Evolutionary conservation across 2,329 filamentous ascomycete species (phyloP), one percentile per base, ranked within the genome.

Genomic region (Paecilomyces variotii): DNA sequence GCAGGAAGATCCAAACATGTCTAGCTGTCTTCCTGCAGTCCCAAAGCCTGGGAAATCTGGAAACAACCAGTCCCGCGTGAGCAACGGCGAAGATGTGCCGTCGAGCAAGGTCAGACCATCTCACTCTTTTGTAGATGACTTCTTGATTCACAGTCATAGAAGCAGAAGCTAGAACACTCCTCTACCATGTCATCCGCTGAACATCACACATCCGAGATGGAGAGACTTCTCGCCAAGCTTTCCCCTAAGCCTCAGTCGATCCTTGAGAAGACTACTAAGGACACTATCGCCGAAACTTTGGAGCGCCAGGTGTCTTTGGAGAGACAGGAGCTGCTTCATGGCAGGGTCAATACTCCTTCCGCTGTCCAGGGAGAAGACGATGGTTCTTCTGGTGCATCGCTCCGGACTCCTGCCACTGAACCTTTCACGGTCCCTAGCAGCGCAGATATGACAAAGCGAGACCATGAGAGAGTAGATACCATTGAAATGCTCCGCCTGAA

Each of bases 231-330:
- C 28, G 71, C 74, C 34, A 77, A 72, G 45, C 67, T 78, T 45
- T 72, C 74, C 24, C 72, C 76, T 32, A 73, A 74, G 61, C 65
- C 72, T 34, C 64, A 66, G 27, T 52, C 59, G 14, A 60, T 63
- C 51, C 57, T 55, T 34, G 54, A 30, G 35, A 63, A 64, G 45
- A 30, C 59, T 11, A 65, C 66, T 30, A 60, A 68, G 52, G 68
- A 68, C 11, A 65, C 91, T 56, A 78, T 91, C 63, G 84, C 87
- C 58, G 88, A 87, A 69, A 80, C 93, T 54, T 84, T 84, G n/a
- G 86, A 91, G 71, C 87, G 91, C 67, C 84, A 87, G 67, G 77
- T 78, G 51, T 71, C 80, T n/a, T 73, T 87, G 55, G 79, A 78
- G 55, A 81, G 84, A 71, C 84, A 88, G 68, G 82, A 81, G 61